Base-by-base conservation (phyloP, 1,284 basidiomycete species). In the Phylloboletellus chloephorus region DNA sequence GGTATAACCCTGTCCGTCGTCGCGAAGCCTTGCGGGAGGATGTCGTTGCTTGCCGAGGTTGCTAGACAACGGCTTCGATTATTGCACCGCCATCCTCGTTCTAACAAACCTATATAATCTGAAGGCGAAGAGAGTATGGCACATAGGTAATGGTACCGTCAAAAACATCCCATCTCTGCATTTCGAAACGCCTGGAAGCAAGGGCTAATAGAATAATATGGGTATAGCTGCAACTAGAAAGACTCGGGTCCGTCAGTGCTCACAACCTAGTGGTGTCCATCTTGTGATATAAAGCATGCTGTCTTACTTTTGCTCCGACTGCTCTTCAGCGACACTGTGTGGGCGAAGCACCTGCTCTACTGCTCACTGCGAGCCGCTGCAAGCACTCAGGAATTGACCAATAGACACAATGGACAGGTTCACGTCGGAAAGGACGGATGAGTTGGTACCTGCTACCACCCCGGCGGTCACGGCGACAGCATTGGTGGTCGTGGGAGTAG, bases 181-280 rank as follows among this genome's bases (percentile, higher is more conserved):
- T 34, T 25, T 19, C 15, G 22, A 44, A 45, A 39, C 8, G 37
- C 31, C 32, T n/a, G 21, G 22, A 29, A 37, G 34, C 24, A 42
- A 15, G 38, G 43, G 21, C 40, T 35, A 39, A 48, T 37, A 50
- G 33, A 47, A 52, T 54, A 47, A 42, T 35, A 37, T 41, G 58
- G 60, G 60, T 63, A 62, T 63, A 56, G 25, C 31, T 56, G 43
- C 39, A 36, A 48, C 48, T 46, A 39, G 29, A 46, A 48, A 46
- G 29, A 41, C 24, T 37, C 16, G 15, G 34, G 44, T 57, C 59
- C 58, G 35, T 61, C 39, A 44, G 43, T 37, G 32, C 23, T 42
- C 26, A 33, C 42, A 46, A 37, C 39, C 36, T 43, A 36, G 12
- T 28, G 33, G 29, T 39, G 45, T 51, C 41, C 46, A 39, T 52